phyloP scores from a whole-genome alignment of 208 protist genomes.

The Tritrichomonas musculus region DNA sequence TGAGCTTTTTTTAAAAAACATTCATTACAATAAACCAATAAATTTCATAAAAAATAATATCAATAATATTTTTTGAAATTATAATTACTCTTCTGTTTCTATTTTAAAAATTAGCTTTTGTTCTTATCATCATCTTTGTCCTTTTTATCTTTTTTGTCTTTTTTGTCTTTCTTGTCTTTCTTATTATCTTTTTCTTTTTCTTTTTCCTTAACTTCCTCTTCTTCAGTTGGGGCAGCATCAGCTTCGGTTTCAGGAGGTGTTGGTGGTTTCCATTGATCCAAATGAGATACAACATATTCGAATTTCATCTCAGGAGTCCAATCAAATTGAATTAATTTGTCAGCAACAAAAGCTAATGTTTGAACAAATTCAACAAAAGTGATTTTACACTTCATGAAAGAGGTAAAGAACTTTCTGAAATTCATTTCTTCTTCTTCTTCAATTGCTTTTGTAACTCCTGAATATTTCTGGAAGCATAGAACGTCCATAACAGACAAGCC shows the following conservation, averaged over 20 bases:
- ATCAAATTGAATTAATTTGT: neutral
- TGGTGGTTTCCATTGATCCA: neutral
- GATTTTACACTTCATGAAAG: neutral
- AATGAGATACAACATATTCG: neutral
- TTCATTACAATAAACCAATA: no score
- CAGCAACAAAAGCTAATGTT: neutral
- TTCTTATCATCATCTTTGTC: no score
- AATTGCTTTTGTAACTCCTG: neutral
- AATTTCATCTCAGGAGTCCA: neutral
- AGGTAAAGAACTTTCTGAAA: conserved; percentile 12
- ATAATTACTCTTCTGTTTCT: no score
- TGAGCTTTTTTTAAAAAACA: no score
- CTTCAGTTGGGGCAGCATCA: neutral
- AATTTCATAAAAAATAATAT: no score
- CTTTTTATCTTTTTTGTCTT: no score
- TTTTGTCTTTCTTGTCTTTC: no score
- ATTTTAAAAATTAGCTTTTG: no score
- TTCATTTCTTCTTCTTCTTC: neutral
- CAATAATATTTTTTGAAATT: no score
- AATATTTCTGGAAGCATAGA: neutral
- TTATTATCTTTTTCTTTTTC: no score
- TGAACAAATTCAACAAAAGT: conserved; percentile 26
- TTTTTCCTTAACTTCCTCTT: neutral
- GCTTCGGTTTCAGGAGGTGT: neutral
- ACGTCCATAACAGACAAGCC: neutral